Percentiles rank a stretch among this genome's conserved stretches.
Evolutionary conservation across 2,329 filamentous ascomycete species (phyloP).

Genomic region (Pestalotiopsis fici): DNA sequence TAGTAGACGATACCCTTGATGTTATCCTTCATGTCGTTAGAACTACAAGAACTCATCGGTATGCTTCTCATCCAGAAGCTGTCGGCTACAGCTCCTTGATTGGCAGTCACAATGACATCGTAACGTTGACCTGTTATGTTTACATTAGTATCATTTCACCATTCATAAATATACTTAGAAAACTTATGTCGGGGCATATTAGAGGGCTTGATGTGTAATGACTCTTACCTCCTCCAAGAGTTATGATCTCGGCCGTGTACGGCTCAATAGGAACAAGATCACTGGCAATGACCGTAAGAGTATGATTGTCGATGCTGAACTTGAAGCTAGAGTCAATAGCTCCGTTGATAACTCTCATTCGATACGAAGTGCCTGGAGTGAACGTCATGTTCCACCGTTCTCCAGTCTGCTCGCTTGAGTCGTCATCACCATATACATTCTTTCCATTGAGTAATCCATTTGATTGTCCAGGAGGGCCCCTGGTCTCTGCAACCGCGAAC

Average conservation of each 20-base stretch:
- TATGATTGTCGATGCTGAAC: slow-evolving; percentile 59
- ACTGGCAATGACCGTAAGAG: slow-evolving; percentile 55
- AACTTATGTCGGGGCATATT: not conserved
- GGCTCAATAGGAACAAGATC: slow-evolving; percentile 61
- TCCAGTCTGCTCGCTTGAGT: not conserved
- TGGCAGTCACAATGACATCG: slow-evolving; percentile 45
- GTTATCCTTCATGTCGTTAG: slow-evolving; percentile 38
- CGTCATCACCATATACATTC: slow-evolving; percentile 26
- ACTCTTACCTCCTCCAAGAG: slow-evolving; percentile 26
- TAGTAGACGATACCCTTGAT: slow-evolving; percentile 52
- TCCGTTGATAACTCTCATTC: slow-evolving; percentile 43
- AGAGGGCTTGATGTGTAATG: not conserved
- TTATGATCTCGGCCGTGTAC: slow-evolving; percentile 47
- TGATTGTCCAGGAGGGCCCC: not conserved
- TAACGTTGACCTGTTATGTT: slow-evolving; percentile 37
- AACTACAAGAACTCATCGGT: slow-evolving; percentile 40
- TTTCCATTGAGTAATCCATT: not conserved
- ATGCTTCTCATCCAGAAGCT: slow-evolving; percentile 52
- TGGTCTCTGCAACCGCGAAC: not conserved
- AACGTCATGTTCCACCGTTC: not conserved
- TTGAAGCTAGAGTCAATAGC: slow-evolving; percentile 44
- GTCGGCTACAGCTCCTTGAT: slow-evolving; percentile 30
- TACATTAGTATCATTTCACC: slow-evolving; percentile 8
- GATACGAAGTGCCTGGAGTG: not conserved
- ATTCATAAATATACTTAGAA: too few species aligned